Evolutionary conservation across 306 rosid species (phyloP), one percentile per base, ranked within the genome.

Genomic region (Medicago lupulina): DNA sequence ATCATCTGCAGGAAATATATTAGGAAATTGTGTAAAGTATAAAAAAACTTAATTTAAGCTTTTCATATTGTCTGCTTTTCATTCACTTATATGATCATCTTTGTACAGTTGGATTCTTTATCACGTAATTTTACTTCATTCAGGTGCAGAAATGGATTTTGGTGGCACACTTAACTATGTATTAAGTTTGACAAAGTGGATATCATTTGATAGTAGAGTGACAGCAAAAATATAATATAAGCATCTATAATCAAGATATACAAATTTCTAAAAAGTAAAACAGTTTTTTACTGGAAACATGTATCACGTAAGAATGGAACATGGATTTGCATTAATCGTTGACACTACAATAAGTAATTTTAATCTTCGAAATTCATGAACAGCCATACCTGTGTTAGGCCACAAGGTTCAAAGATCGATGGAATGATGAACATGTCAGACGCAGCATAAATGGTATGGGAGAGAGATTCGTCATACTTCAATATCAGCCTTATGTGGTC

Each of bases 391-490:
- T 95, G 99, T 64, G 99, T 95, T 72, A 95, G 89, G 73, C 99
- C 99, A 77, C 99, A 95, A 34, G 99, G 99, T 86, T 95, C 99
- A 73, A 95, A 95, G 86, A 95, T 89, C 0, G 99, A 95, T 51
- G 99, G 99, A 81, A 95, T 83, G 76, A 90, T 88, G 88, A 95
- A 88, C 97, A 95, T 90, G 84, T 95, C 97, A 80, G 97, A 92
- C 23, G 92, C 97, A 58, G 97, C 97, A 74, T 59, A 92, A 73
- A 95, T 95, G 86, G 84, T 74, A 79, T 90, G 99, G 69, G 99
- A 90, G 83, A 95, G 96, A 82, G 96, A 72, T 67, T 90, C 99
- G 0, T 95, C 99, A 82, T 92, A 95, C 89, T 91, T 87, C 84
- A 95, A 65, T 82, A 95, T 85, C 86, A 95, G 78, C 58, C 91